Conservation (phyloP, 306 rosid species). For the Quercus robur region DNA sequence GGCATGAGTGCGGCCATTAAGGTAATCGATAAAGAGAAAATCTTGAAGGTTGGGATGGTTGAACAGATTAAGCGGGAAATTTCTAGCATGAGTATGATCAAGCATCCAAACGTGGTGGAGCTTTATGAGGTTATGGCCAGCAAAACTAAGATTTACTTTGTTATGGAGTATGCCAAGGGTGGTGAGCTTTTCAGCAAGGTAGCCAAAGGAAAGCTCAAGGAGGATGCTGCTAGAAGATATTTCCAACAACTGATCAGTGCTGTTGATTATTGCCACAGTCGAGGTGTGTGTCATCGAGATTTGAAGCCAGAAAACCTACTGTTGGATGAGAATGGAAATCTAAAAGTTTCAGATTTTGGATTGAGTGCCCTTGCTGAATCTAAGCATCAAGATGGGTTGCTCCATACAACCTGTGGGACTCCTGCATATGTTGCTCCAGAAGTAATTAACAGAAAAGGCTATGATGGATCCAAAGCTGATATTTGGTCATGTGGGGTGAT, state of each 20-base stretch:
- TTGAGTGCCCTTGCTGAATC: conserved; percentile 80
- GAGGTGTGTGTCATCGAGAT: conserved; percentile 89
- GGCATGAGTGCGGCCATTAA: conserved; percentile 85
- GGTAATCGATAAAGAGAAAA: conserved; percentile 72
- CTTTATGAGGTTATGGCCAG: conserved; percentile 96
- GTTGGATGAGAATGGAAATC: conserved; percentile 82
- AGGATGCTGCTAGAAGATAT: conserved; percentile 69
- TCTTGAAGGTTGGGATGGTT: conserved; percentile 85
- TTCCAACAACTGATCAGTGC: conserved; percentile 90
- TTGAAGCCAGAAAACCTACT: conserved; percentile 91
- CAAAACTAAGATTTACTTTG: conserved; percentile 89
- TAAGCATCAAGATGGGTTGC: conserved; percentile 82
- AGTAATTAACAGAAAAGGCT: conserved; percentile 81
- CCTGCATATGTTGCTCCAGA: conserved; percentile 98
- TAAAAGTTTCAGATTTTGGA: conserved; percentile 94
- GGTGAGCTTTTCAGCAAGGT: conserved; percentile 94
- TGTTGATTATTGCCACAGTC: conserved; percentile 88
- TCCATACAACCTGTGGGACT: conserved; percentile 95
- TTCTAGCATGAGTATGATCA: conserved; percentile 76
- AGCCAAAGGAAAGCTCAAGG: conserved; percentile 83
- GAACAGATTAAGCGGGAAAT: conserved; percentile 93
- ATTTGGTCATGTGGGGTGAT: conserved; percentile 98
- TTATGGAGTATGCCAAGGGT: conserved; percentile 86
- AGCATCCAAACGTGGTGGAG: conserved; percentile 85
- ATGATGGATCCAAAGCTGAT: conserved; percentile 90